Evolutionary conservation across 805 yeast species (phyloP).

Genomic region (Spathaspora sp.): DNA sequence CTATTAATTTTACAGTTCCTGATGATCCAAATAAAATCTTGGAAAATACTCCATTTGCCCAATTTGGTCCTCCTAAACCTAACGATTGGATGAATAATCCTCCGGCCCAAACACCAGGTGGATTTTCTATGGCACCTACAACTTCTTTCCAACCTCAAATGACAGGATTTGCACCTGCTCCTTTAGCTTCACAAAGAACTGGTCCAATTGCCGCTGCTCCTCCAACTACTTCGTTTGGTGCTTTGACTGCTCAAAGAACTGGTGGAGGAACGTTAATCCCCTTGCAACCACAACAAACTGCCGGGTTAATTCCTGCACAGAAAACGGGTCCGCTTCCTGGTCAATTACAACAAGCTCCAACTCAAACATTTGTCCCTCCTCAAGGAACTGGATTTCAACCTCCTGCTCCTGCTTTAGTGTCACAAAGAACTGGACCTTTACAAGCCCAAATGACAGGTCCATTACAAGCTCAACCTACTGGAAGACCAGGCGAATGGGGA

Average conservation of each 20-base stretch:
- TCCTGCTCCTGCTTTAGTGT: not conserved
- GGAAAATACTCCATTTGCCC: constrained; percentile 44
- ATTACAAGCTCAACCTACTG: constrained; percentile 54
- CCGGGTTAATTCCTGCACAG: constrained; percentile 53
- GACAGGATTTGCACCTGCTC: constrained; percentile 8
- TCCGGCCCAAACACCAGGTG: constrained; percentile 13
- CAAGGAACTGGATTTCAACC: constrained; percentile 16
- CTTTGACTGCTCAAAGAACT: constrained; percentile 36
- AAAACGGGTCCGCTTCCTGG: constrained; percentile 32
- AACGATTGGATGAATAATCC: constrained; percentile 32
- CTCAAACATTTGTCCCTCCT: constrained; percentile 1
- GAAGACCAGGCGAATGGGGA: constrained; percentile 80
- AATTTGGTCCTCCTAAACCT: constrained; percentile 14
- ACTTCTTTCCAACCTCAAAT: constrained; percentile 40
- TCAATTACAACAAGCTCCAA: constrained; percentile 19
- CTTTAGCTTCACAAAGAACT: constrained; percentile 36
- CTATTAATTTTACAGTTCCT: constrained; percentile 75
- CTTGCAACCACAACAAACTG: constrained; percentile 66
- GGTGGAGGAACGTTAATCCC: constrained; percentile 45
- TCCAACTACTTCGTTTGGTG: constrained; percentile 16
- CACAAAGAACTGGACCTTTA: constrained; percentile 18
- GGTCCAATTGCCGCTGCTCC: constrained; percentile 34
- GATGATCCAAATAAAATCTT: constrained; percentile 45
- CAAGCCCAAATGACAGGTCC: constrained; percentile 41
- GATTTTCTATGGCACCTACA: constrained; percentile 14